These are phyloP conservation scores for Pestalotiopsis sp. DNA, from an alignment of 2,329 filamentous ascomycete species.

Conservation along the genomic window DNA sequence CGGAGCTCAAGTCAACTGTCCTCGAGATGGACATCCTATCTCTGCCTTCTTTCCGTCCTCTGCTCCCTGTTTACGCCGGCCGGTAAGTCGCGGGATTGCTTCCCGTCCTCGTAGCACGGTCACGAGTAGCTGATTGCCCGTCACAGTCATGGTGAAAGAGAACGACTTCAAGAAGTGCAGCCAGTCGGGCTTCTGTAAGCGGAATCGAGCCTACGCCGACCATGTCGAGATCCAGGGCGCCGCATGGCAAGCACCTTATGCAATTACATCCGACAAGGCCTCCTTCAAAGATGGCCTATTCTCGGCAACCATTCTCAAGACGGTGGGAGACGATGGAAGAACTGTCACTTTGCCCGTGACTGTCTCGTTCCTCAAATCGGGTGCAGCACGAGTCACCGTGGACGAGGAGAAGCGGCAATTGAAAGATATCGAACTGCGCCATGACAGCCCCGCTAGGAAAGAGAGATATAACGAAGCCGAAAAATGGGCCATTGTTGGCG, in stretches of 20 bases:
- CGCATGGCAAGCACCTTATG: constrained; percentile 80
- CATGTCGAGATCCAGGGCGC: constrained; percentile 64
- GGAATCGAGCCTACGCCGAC: constrained; percentile 90
- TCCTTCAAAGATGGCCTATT: constrained; percentile 80
- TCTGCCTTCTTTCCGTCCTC: constrained; percentile 61
- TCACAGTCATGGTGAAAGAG: constrained; percentile 81
- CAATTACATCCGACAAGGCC: constrained; percentile 70
- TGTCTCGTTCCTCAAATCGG: constrained; percentile 87
- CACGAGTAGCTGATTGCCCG: constrained; percentile 10
- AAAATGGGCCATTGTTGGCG: constrained; percentile 84
- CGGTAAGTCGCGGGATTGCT: constrained; percentile 49
- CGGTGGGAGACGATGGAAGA: constrained; percentile 63
- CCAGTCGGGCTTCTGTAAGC: constrained; percentile 96
- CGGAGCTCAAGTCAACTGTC: constrained; percentile 51
- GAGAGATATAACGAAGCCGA: constrained; percentile 93
- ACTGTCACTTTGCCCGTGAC: constrained; percentile 80
- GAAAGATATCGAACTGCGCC: constrained; percentile 83
- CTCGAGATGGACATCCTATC: constrained; percentile 64
- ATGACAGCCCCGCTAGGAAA: constrained; percentile 82
- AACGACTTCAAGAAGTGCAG: constrained; percentile 96
- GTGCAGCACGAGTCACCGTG: constrained; percentile 81
- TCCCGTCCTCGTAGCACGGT: background rate
- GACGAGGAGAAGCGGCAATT: constrained; percentile 91
- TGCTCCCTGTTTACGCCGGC: constrained; percentile 64
- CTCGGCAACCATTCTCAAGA: constrained; percentile 80